phyloP scores from a whole-genome alignment of 352 stramenopile species.

The Pythium periplocum region DNA sequence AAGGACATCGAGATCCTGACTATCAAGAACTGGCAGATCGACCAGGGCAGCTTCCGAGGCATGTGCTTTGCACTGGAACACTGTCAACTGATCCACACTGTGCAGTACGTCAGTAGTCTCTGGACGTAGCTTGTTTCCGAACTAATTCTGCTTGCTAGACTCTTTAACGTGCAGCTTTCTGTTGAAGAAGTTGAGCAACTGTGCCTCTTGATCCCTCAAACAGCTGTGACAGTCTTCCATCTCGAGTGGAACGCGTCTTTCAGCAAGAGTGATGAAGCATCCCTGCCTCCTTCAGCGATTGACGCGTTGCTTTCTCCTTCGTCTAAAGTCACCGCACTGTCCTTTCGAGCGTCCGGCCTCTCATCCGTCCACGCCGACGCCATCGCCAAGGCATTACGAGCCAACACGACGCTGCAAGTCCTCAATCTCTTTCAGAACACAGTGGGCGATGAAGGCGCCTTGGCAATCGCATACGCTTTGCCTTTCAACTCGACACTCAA shows the following conservation, averaged over 20 bases:
- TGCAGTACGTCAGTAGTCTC: constrained; percentile 32
- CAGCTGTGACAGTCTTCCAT: constrained; percentile 45
- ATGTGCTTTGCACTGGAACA: constrained; percentile 55
- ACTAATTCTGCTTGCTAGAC: constrained; percentile 13
- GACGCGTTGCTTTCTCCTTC: constrained; percentile 28
- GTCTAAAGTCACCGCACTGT: constrained; percentile 49
- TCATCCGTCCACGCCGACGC: constrained; percentile 23
- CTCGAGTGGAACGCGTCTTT: constrained; percentile 57
- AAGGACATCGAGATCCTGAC: constrained; percentile 49
- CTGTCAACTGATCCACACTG: constrained; percentile 35
- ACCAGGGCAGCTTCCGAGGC: constrained; percentile 42
- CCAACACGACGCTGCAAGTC: constrained; percentile 45
- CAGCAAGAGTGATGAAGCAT: neutral
- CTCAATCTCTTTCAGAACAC: constrained; percentile 73
- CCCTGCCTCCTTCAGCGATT: constrained; percentile 14
- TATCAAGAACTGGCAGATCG: constrained; percentile 65
- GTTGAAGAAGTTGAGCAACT: constrained; percentile 45
- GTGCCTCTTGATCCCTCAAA: constrained; percentile 42
- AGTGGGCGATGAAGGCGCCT: constrained; percentile 44
- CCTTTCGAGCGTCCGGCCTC: constrained; percentile 62
- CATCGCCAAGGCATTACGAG: constrained; percentile 31
- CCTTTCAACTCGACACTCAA: constrained; percentile 50
- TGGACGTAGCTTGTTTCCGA: neutral
- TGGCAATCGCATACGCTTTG: constrained; percentile 51
- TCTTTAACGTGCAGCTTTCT: constrained; percentile 60